Percentiles rank a stretch among this genome's conserved stretches.
phyloP scores from a whole-genome alignment of 1,284 basidiomycete species.

The Leccinum subrobustum region DNA sequence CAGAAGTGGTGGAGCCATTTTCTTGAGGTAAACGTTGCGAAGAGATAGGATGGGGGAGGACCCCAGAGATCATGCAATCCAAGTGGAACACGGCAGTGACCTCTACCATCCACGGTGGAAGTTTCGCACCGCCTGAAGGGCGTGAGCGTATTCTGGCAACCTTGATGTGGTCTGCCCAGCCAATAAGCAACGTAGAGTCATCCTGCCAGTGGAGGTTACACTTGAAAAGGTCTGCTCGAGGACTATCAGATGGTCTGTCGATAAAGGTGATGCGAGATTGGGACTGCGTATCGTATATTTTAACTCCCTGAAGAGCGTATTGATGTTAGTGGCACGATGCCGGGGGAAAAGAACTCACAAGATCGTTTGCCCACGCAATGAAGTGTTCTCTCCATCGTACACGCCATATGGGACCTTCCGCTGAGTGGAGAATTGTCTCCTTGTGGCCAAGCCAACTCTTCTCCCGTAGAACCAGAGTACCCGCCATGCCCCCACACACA shows the following conservation, averaged over 20 bases:
- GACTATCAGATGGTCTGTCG: slow-evolving; percentile 77
- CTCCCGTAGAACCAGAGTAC: slow-evolving; percentile 83
- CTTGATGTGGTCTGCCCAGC: slow-evolving; percentile 95
- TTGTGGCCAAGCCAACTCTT: slow-evolving; percentile 98
- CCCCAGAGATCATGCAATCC: slow-evolving; percentile 94
- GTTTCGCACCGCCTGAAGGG: slow-evolving; percentile 37
- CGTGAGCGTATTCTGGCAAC: slow-evolving; percentile 79
- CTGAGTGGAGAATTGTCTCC: slow-evolving; percentile 82
- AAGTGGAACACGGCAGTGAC: slow-evolving; percentile 91
- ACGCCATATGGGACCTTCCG: slow-evolving; percentile 95
- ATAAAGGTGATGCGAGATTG: slow-evolving; percentile 87
- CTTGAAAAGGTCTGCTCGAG: slow-evolving; percentile 91
- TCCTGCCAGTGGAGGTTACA: slow-evolving; percentile 93
- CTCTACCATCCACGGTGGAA: slow-evolving; percentile 69
- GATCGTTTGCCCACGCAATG: slow-evolving; percentile 96
- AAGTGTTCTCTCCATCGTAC: slow-evolving; percentile 83
- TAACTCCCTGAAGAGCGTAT: slow-evolving; percentile 67
- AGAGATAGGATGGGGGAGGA: slow-evolving; percentile 72
- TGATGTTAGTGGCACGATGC: background rate
- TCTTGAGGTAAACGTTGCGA: slow-evolving; percentile 20
- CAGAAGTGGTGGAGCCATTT: slow-evolving; percentile 22
- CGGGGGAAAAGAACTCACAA: slow-evolving; percentile 45
- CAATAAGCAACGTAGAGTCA: slow-evolving; percentile 85
- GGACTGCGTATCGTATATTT: slow-evolving; percentile 86
- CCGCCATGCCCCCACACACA: slow-evolving; percentile 92